Conservation (phyloP, 179 eudicot species). For the Corrigiola litoralis region DNA sequence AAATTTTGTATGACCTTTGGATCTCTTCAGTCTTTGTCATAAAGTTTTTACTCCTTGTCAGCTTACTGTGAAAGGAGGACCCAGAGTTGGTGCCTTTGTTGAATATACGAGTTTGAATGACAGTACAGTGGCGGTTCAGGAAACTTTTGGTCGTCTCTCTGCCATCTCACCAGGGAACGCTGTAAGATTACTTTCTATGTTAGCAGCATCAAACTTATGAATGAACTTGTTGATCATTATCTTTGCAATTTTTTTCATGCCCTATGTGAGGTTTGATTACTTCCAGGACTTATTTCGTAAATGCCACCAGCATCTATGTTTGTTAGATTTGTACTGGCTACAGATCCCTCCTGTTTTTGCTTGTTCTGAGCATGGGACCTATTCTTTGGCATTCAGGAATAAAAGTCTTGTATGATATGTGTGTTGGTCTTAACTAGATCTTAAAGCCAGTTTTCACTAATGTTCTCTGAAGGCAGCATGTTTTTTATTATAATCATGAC, state of each 20-base stretch:
- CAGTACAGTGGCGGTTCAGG: constrained; percentile 44
- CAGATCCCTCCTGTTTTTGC: not conserved
- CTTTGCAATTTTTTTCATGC: too few species aligned
- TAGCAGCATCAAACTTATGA: too few species aligned
- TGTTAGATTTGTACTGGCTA: not conserved
- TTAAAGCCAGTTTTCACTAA: too few species aligned
- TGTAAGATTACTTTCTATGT: constrained; percentile 35
- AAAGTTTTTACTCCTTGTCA: constrained; percentile 21
- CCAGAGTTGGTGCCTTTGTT: constrained; percentile 51
- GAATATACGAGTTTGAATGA: constrained; percentile 60
- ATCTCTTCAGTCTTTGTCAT: not conserved
- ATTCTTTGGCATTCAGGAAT: not conserved
- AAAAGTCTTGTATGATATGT: too few species aligned
- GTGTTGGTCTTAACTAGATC: too few species aligned
- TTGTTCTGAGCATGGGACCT: not conserved
- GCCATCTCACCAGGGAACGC: constrained; percentile 77
- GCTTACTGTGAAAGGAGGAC: constrained; percentile 82
- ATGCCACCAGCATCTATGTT: not conserved
- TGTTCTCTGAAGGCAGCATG: too few species aligned
- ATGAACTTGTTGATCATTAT: not conserved
- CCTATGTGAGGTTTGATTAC: too few species aligned
- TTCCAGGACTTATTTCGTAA: too few species aligned
- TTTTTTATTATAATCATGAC: too few species aligned
- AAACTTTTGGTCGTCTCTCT: constrained; percentile 56
- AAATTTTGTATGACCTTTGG: too few species aligned